Evolutionary conservation across 768 basidiomycete genomes (phyloP).

Genomic region (Butyriboletus loyo): DNA sequence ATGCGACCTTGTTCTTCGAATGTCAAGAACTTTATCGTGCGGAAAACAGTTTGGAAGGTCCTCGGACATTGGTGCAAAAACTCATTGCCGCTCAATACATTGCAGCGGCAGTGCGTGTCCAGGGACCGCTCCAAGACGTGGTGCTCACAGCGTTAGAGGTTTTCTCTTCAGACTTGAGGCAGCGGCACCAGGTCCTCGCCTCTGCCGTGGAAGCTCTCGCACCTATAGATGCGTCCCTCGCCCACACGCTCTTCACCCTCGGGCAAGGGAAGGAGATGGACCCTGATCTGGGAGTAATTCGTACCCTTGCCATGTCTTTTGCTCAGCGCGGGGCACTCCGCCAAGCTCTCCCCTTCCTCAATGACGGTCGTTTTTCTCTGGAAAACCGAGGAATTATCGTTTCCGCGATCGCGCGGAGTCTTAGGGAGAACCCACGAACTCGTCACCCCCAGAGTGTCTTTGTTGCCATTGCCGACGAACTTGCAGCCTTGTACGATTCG

Average conservation of each 20-base stretch:
- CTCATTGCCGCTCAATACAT: conserved; percentile 24
- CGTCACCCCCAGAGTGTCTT: conserved; percentile 31
- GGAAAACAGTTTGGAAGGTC: conserved; percentile 21
- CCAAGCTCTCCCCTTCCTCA: conserved; percentile 35
- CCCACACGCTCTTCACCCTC: conserved; percentile 35
- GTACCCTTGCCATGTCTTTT: conserved; percentile 32
- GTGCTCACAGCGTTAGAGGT: conserved; percentile 32
- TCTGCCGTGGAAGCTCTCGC: conserved; percentile 18
- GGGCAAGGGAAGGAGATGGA: conserved; percentile 21
- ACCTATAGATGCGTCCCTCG: conserved; percentile 29
- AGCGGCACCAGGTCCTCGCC: conserved; percentile 30
- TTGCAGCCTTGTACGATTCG: conserved; percentile 37
- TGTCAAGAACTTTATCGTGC: conserved; percentile 34
- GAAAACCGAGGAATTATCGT: conserved; percentile 38
- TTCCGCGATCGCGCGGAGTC: conserved; percentile 35
- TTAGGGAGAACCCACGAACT: conserved; percentile 34
- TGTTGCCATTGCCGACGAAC: conserved; percentile 32
- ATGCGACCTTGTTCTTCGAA: conserved; percentile 35
- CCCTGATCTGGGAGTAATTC: conserved; percentile 21
- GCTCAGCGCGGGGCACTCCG: conserved; percentile 25
- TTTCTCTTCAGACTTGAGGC: conserved; percentile 20
- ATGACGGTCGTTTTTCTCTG: conserved; percentile 27
- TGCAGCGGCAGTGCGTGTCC: conserved; percentile 27
- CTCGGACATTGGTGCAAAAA: not conserved
- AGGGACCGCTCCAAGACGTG: conserved; percentile 24